Conservation (phyloP, 331 rosid species). For the Quercus tomentella region DNA sequence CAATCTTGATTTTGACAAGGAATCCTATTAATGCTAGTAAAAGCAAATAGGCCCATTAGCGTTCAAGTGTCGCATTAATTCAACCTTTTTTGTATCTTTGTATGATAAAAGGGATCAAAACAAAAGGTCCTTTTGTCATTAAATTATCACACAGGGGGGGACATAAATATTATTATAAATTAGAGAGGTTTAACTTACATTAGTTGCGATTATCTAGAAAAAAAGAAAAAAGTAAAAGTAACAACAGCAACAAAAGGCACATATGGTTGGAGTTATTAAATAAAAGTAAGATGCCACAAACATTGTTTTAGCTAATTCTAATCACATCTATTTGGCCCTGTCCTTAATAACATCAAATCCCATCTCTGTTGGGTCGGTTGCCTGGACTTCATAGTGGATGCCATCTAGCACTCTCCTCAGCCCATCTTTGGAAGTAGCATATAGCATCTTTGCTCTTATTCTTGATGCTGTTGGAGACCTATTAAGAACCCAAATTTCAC, state of each 20-base stretch:
- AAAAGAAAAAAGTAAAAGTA: background rate
- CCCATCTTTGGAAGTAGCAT: slow-evolving; percentile 96
- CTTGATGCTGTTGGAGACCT: slow-evolving; percentile 97
- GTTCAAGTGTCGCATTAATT: background rate
- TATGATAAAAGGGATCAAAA: slow-evolving; percentile 14
- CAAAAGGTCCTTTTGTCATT: slow-evolving; percentile 15
- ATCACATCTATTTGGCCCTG: slow-evolving; percentile 44
- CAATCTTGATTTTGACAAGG: background rate
- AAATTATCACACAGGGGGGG: slow-evolving; percentile 21
- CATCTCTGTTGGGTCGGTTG: slow-evolving; percentile 98
- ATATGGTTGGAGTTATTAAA: slow-evolving; percentile 17
- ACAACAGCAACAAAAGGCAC: slow-evolving; percentile 3
- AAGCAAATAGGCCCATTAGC: background rate
- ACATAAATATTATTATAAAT: slow-evolving; percentile 27
- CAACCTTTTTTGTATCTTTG: background rate
- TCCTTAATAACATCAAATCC: slow-evolving; percentile 79
- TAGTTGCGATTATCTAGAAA: slow-evolving; percentile 20
- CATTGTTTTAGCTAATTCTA: slow-evolving; percentile 9
- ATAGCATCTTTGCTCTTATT: slow-evolving; percentile 89
- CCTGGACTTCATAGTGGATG: slow-evolving; percentile 84
- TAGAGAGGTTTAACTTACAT: slow-evolving; percentile 30
- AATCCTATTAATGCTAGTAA: background rate
- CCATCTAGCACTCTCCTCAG: slow-evolving; percentile 92
- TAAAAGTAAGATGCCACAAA: slow-evolving; percentile 21
- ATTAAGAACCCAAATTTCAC: background rate